phyloP scores from a whole-genome alignment of 805 yeast species.

The Ogataea methanolica region DNA sequence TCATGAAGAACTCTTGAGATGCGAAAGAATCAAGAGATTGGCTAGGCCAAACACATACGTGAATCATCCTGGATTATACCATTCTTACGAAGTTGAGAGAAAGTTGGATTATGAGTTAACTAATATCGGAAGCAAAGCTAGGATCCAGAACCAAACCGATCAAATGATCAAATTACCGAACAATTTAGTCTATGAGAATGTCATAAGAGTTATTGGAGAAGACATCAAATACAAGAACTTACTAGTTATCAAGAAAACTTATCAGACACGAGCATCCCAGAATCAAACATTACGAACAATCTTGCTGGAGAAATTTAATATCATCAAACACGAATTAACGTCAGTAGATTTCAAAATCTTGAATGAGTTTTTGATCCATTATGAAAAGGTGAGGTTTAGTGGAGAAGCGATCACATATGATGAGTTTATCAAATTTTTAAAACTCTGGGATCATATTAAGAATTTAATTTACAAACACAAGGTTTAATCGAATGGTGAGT shows the following conservation, averaged over 20 bases:
- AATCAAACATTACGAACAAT: constrained; percentile 23
- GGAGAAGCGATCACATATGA: constrained; percentile 53
- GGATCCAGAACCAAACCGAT: not conserved
- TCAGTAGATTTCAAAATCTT: constrained; percentile 9
- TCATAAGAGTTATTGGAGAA: constrained; percentile 56
- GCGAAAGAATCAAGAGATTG: constrained; percentile 35
- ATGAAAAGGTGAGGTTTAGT: constrained; percentile 67
- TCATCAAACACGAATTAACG: constrained; percentile 5
- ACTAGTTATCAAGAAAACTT: constrained; percentile 15
- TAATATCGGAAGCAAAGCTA: not conserved
- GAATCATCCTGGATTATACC: constrained; percentile 47
- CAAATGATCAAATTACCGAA: constrained; percentile 18
- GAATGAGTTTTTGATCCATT: constrained; percentile 41
- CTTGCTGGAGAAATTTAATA: constrained; percentile 24
- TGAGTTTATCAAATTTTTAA: constrained; percentile 59
- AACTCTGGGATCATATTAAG: constrained; percentile 27
- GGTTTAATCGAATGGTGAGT: not conserved
- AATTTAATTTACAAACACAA: constrained; percentile 11
- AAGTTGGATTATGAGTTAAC: constrained; percentile 1
- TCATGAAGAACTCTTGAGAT: constrained; percentile 34
- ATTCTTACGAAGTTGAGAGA: constrained; percentile 8
- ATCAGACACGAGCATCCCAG: constrained; percentile 16
- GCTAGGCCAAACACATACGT: constrained; percentile 41
- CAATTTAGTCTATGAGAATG: constrained; percentile 43
- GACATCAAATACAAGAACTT: constrained; percentile 43